A percentile compares a stretch with the other conserved stretches of the same genome.
These are phyloP conservation scores for Fraxinus anomala DNA, from an alignment of 257 asterid species.

Conservation along the genomic window DNA sequence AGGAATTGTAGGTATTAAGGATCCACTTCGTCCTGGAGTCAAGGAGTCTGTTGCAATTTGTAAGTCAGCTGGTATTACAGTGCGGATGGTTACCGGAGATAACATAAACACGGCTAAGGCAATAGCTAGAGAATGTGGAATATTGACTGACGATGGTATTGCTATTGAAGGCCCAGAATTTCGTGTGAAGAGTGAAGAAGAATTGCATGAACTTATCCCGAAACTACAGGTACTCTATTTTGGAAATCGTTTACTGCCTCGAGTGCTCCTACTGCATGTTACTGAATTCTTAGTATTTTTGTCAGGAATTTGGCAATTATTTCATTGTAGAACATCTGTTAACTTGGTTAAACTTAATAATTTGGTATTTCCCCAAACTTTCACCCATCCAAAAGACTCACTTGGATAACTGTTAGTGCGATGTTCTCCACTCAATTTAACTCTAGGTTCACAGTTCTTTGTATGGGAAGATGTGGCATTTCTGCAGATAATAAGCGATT, in stretches of 20 bases:
- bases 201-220: conserved; percentile 71
- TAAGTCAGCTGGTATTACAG: conserved; percentile 76
- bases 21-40: conserved; percentile 91
- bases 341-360: not conserved
- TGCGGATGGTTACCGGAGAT: conserved; percentile 93
- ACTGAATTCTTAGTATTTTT: not conserved
- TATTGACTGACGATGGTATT: conserved; percentile 70
- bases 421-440: not conserved
- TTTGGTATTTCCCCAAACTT: not conserved
- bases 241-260: not conserved
- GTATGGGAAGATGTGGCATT: not conserved
- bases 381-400: not conserved
- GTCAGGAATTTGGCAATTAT: not conserved
- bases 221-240: conserved; percentile 63
- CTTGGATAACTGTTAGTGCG: not conserved
- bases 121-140: conserved; percentile 92
- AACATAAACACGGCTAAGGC: conserved; percentile 91
- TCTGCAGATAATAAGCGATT: not conserved
- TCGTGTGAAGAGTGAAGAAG: conserved; percentile 63
- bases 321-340: conserved; percentile 7
- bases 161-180: conserved; percentile 94
- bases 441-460: not conserved
- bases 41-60: conserved; percentile 87
- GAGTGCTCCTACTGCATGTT: conserved; percentile 5
- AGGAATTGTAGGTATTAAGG: conserved; percentile 83